phyloP scores from a whole-genome alignment of 345 rosid species.

The Cardamine occulta region DNA sequence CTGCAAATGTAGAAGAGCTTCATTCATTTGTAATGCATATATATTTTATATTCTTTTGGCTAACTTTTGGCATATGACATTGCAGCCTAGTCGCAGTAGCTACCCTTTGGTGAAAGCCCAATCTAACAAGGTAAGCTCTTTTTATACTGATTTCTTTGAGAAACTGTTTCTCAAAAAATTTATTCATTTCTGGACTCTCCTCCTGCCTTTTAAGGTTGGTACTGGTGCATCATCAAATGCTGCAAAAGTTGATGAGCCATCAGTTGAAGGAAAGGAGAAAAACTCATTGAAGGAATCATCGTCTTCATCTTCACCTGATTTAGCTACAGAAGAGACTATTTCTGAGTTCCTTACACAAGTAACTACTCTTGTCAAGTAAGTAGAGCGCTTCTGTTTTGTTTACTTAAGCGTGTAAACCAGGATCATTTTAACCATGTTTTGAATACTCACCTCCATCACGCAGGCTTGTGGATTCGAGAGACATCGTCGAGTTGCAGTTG shows the following conservation, averaged over 20 bases:
- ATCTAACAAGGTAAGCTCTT: constrained; percentile 62
- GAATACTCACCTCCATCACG: constrained; percentile 24
- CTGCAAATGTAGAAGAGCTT: too few relatives aligned
- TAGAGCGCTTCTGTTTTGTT: constrained; percentile 14
- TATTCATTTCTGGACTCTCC: constrained; percentile 59
- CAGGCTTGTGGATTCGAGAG: constrained; percentile 93
- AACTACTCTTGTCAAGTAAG: constrained; percentile 81
- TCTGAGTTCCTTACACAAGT: constrained; percentile 81
- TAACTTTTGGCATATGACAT: constrained; percentile 41
- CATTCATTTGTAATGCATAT: too few relatives aligned
- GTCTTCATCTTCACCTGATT: constrained; percentile 47
- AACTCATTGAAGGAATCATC: constrained; percentile 47
- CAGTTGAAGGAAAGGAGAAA: constrained; percentile 51
- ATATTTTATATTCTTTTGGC: too few relatives aligned
- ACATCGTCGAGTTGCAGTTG: constrained; percentile 81
- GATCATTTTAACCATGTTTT: not conserved
- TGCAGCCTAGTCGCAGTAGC: constrained; percentile 49
- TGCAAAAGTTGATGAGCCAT: constrained; percentile 46
- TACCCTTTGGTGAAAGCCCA: constrained; percentile 62
- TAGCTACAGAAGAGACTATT: constrained; percentile 68
- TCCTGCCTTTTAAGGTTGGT: constrained; percentile 63
- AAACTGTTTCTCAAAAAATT: constrained; percentile 45
- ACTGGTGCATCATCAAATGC: constrained; percentile 61
- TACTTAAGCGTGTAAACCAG: not conserved
- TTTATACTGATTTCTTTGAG: constrained; percentile 45